A percentile compares a stretch with the other conserved stretches of the same genome.
Conservation (phyloP, 2,329 filamentous ascomycete genomes). For the Fragosphaeria purpurea region DNA sequence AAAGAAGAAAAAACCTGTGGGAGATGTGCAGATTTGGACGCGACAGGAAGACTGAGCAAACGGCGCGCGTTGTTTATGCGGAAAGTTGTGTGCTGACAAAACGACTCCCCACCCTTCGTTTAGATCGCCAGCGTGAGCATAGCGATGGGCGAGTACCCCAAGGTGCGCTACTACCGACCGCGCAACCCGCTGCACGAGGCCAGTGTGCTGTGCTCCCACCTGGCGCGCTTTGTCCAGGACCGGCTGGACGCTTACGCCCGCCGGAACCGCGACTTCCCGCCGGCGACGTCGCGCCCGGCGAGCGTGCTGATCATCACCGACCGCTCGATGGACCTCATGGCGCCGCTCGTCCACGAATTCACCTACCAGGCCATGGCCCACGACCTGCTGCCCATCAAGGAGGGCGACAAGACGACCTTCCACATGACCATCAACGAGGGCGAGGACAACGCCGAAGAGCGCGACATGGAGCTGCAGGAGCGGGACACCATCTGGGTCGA, state of each 20-base stretch:
- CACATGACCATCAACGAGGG: conserved; percentile 71
- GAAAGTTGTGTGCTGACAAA: neutral
- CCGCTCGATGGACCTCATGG: conserved; percentile 82
- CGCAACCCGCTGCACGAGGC: conserved; percentile 71
- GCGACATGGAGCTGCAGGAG: conserved; percentile 85
- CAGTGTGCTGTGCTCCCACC: conserved; percentile 72
- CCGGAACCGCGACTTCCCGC: conserved; percentile 75
- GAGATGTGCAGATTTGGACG: no score
- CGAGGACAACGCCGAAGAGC: conserved; percentile 58
- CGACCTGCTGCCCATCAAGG: conserved; percentile 79
- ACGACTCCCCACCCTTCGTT: no score
- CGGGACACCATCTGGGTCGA: conserved; percentile 93
- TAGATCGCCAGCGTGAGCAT: conserved; percentile 83
- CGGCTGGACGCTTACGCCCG: conserved; percentile 85
- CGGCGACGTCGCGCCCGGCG: conserved; percentile 65
- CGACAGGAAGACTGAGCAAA: no score
- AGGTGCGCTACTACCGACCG: conserved; percentile 83
- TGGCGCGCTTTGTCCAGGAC: conserved; percentile 84
- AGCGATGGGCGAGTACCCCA: conserved; percentile 85
- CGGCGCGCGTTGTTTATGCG: neutral
- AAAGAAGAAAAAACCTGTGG: neutral
- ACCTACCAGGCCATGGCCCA: conserved; percentile 98
- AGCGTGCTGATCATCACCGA: conserved; percentile 81
- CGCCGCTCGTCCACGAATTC: conserved; percentile 87
- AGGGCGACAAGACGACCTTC: conserved; percentile 81